Percentiles rank a stretch among this genome's conserved stretches.
Conservation (phyloP, 805 yeast genomes). For the Barnettozyma sp. region DNA sequence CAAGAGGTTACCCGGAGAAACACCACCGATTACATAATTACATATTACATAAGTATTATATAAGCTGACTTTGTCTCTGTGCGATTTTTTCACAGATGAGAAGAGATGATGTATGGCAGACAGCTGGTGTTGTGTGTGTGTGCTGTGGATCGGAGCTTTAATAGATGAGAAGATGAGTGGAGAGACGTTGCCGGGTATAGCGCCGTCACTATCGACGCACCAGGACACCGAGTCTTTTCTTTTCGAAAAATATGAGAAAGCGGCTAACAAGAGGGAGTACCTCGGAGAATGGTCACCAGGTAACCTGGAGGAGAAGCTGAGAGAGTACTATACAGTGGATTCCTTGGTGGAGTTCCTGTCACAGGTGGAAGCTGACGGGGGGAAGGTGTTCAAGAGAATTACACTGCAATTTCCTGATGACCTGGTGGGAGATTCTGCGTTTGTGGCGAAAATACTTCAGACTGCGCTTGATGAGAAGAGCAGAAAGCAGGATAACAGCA, state of each 20-base stretch:
- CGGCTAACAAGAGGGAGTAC: slow-evolving; percentile 24
- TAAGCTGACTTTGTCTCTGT: no score
- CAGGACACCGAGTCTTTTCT: slow-evolving; percentile 55
- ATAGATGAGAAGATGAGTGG: slow-evolving; percentile 4
- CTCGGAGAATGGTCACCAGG: slow-evolving; percentile 21
- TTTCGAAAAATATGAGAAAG: slow-evolving; percentile 36
- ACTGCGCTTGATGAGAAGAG: slow-evolving; percentile 11
- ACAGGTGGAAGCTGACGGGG: slow-evolving; percentile 25
- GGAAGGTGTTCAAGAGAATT: slow-evolving; percentile 38
- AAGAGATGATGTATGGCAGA: no score
- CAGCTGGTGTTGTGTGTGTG: no score
- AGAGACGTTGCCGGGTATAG: slow-evolving; percentile 26
- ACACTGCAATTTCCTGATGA: slow-evolving; percentile 90
- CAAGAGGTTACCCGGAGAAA: no score
- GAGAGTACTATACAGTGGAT: slow-evolving; percentile 49
- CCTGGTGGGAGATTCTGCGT: slow-evolving; percentile 70
- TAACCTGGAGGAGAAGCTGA: slow-evolving; percentile 31
- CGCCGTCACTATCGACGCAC: slow-evolving; percentile 70
- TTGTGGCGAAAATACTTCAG: slow-evolving; percentile 52
- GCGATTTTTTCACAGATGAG: no score
- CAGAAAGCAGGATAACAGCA: slow-evolving; percentile 10
- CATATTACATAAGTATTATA: no score
- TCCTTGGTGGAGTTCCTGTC: slow-evolving; percentile 37
- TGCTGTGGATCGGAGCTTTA: background rate
- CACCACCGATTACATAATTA: no score